Evolutionary conservation across 768 basidiomycete genomes (phyloP).

Genomic region (Mycena floridula): DNA sequence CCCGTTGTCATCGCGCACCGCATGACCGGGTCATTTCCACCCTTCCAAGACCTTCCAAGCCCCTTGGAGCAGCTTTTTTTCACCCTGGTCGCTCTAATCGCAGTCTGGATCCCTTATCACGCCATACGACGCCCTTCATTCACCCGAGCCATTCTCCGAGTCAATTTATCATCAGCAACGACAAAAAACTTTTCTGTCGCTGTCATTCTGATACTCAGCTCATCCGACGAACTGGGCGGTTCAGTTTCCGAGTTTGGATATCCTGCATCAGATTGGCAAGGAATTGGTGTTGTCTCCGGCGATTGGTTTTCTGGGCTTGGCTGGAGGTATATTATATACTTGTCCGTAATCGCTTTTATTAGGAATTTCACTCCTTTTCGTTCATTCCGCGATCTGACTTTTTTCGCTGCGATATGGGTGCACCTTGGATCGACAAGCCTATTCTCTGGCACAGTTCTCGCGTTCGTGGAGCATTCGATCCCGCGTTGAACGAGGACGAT

Average conservation of each 20-base stretch:
- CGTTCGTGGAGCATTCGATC: conserved; percentile 15
- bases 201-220: not conserved
- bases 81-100: no score
- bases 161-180: not conserved
- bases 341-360: not conserved
- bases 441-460: conserved; percentile 23
- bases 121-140: no score
- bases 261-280: no score
- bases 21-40: no score
- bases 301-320: no score
- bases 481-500: conserved; percentile 17
- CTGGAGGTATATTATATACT: no score
- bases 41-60: no score
- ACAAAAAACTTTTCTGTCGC: not conserved
- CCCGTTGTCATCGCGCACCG: no score
- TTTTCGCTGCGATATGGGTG: conserved; percentile 12
- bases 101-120: no score
- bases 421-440: conserved; percentile 20
- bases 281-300: no score
- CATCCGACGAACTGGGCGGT: not conserved
- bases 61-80: no score
- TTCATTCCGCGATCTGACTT: not conserved
- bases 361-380: not conserved
- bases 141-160: not conserved
- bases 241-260: not conserved